Conservation (phyloP, 108 stramenopile genomes). For the Cyclotella baltica region DNA sequence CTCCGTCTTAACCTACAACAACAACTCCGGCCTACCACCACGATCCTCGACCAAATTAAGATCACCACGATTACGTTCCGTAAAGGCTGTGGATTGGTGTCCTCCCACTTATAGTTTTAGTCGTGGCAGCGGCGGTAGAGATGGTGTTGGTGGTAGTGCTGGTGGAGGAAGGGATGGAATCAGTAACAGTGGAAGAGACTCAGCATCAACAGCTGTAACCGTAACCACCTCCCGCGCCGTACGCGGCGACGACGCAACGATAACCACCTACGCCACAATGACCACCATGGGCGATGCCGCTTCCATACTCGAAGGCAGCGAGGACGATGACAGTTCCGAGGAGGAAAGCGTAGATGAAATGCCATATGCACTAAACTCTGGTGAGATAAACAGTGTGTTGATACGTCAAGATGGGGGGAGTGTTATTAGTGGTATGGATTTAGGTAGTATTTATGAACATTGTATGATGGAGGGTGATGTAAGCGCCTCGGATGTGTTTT, state of each 20-base stretch:
- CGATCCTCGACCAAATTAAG: background rate
- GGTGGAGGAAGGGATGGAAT: background rate
- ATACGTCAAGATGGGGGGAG: conserved; percentile 7
- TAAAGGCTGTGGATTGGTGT: conserved; percentile 52
- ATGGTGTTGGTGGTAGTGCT: background rate
- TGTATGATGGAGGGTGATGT: background rate
- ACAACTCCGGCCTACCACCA: background rate
- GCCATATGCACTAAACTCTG: no score
- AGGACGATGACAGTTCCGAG: background rate
- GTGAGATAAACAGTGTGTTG: no score
- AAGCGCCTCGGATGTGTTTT: background rate
- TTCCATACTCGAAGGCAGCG: conserved; percentile 16
- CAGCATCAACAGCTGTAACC: conserved; percentile 3
- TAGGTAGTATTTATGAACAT: background rate
- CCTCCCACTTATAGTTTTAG: conserved; percentile 18
- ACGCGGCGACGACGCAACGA: conserved; percentile 40
- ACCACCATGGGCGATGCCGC: conserved; percentile 51
- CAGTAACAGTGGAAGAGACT: background rate
- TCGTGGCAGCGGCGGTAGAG: background rate
- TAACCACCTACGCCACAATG: conserved; percentile 51
- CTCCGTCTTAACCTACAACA: background rate
- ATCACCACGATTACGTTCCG: conserved; percentile 31
- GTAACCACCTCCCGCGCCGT: conserved; percentile 40
- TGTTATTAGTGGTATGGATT: background rate
- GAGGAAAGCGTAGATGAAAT: background rate